A percentile compares a stretch with the other conserved stretches of the same genome.
Evolutionary conservation across 176 grass and related monocot species (phyloP).

Genomic region (Phragmites australis): DNA sequence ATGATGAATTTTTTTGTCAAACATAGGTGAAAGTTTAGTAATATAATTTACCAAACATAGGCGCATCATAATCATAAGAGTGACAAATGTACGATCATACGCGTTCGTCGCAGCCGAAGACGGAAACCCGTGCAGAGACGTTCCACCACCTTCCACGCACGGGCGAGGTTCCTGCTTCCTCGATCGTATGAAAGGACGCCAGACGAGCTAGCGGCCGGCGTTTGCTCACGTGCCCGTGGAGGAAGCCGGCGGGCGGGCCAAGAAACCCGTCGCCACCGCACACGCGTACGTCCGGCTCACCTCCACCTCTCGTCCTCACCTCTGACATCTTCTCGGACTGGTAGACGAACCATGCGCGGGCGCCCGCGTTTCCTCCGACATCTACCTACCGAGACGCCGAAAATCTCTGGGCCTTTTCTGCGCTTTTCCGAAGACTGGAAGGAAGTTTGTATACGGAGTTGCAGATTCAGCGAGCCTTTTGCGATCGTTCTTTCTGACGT

Average conservation of each 20-base stretch:
- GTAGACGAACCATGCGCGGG: not conserved
- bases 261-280: constrained; percentile 5
- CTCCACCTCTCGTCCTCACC: not conserved
- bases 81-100: not conserved
- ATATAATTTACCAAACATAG: too few relatives aligned
- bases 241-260: constrained; percentile 6
- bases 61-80: not conserved
- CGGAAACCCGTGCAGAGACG: not conserved
- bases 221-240: not conserved
- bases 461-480: not conserved
- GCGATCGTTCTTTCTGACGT: not conserved
- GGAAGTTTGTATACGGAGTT: not conserved
- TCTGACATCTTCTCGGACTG: too few relatives aligned
- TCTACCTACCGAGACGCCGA: not conserved
- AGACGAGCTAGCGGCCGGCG: not conserved
- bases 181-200: not conserved
- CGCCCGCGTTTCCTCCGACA: not conserved
- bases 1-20: too few relatives aligned
- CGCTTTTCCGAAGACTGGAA: not conserved
- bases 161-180: not conserved
- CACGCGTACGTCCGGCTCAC: not conserved
- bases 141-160: not conserved
- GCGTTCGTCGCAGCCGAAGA: not conserved
- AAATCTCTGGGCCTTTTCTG: not conserved
- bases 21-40: too few relatives aligned